A percentile compares a stretch with the other conserved stretches of the same genome.
phyloP scores from a whole-genome alignment of 2,329 filamentous ascomycete species.

The Chaetothyriales sp. region DNA sequence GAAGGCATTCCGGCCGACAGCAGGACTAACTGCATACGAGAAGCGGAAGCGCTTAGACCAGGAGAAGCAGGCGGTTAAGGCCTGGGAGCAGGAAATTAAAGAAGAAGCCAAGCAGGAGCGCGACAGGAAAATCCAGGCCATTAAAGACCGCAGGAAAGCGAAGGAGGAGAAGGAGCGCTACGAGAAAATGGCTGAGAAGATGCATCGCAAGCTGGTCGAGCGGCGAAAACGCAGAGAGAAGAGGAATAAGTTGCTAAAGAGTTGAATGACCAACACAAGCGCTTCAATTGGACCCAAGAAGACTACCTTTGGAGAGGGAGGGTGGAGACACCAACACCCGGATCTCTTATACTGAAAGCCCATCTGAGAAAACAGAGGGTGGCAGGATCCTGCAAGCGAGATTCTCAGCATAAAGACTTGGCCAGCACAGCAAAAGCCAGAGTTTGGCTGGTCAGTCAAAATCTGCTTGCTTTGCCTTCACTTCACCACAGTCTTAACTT shows the following conservation, averaged over 20 bases:
- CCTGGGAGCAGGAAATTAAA: slow-evolving; percentile 89
- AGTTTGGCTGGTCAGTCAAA: too few relatives aligned
- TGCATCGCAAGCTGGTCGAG: slow-evolving; percentile 92
- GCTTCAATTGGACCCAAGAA: background rate
- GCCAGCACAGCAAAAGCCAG: too few relatives aligned
- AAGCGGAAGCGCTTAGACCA: slow-evolving; percentile 58
- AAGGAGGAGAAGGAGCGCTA: slow-evolving; percentile 91
- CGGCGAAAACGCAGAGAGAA: slow-evolving; percentile 90
- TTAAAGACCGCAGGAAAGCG: slow-evolving; percentile 70
- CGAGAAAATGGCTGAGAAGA: slow-evolving; percentile 88
- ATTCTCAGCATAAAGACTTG: too few relatives aligned
- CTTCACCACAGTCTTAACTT: too few relatives aligned
- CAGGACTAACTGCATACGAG: slow-evolving; percentile 64
- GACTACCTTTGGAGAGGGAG: background rate
- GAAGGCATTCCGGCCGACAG: slow-evolving; percentile 67
- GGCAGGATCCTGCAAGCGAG: too few relatives aligned
- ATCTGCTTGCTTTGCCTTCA: too few relatives aligned
- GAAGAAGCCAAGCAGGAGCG: slow-evolving; percentile 85
- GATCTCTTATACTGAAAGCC: too few relatives aligned
- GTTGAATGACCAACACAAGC: slow-evolving; percentile 6
- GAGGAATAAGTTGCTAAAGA: slow-evolving; percentile 40
- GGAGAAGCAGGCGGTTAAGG: slow-evolving; percentile 62
- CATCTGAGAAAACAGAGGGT: too few relatives aligned
- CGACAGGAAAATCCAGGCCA: slow-evolving; percentile 58
- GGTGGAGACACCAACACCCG: too few relatives aligned